phyloP scores from a whole-genome alignment of 1,139 yeast genomes.

The Diutina neorugosa region DNA sequence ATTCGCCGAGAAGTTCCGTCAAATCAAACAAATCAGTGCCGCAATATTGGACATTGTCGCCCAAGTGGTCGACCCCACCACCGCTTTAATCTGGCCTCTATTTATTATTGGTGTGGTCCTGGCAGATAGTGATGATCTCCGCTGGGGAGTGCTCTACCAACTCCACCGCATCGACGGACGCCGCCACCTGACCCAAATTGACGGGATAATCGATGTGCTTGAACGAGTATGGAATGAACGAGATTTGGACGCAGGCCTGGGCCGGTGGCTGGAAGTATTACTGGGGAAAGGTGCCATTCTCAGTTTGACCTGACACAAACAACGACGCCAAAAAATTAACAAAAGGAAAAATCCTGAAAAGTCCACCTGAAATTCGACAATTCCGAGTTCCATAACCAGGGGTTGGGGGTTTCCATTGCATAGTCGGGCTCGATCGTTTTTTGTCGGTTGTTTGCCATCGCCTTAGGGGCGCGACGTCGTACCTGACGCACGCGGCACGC shows the following conservation, averaged over 20 bases:
- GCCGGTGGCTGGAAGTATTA: background rate
- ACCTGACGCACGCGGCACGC: background rate
- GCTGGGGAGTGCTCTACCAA: background rate
- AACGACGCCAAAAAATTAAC: no score
- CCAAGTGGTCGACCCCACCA: background rate
- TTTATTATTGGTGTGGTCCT: background rate
- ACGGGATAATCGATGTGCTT: background rate
- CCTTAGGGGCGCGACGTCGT: background rate
- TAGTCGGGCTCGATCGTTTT: no score
- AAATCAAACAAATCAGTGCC: background rate
- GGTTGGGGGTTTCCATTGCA: no score
- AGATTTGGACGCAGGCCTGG: background rate
- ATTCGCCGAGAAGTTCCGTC: background rate
- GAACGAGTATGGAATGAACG: constrained; percentile 1
- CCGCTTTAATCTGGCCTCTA: background rate
- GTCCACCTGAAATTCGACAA: no score
- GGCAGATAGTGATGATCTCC: background rate
- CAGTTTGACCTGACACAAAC: background rate
- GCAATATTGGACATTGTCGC: background rate
- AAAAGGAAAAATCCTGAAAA: no score
- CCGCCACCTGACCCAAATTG: background rate
- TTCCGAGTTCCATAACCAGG: no score
- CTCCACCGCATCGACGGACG: background rate
- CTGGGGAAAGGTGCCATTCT: background rate
- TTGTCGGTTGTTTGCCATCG: background rate